phyloP scores from a whole-genome alignment of 2,329 filamentous ascomycete genomes.

The Calonectria multiphialidica region DNA sequence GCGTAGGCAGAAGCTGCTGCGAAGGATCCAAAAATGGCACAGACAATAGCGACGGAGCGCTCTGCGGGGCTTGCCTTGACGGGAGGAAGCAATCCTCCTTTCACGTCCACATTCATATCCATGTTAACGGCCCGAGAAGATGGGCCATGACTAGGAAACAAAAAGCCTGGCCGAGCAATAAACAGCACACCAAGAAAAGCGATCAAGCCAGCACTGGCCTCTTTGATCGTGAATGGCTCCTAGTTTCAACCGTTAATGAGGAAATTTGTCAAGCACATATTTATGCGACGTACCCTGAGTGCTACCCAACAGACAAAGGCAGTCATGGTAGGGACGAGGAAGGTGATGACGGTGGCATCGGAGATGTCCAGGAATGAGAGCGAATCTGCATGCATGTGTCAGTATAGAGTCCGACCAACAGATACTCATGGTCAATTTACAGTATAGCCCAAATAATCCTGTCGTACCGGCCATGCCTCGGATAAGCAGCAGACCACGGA shows the following conservation, averaged over 20 bases:
- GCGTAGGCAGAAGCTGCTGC: constrained; percentile 78
- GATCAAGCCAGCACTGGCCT: constrained; percentile 76
- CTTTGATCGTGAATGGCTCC: constrained; percentile 79
- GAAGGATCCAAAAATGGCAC: constrained; percentile 77
- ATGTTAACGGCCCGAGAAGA: background rate
- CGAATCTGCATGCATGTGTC: constrained; percentile 48
- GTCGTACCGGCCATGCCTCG: constrained; percentile 74
- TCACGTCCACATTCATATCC: constrained; percentile 15
- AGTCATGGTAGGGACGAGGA: constrained; percentile 79
- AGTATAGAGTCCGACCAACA: background rate
- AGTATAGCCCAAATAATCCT: constrained; percentile 72
- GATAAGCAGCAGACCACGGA: constrained; percentile 72
- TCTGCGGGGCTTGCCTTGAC: constrained; percentile 65
- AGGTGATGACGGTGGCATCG: constrained; percentile 85
- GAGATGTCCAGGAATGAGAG: constrained; percentile 79
- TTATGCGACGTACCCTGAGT: constrained; percentile 29
- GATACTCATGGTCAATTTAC: constrained; percentile 36
- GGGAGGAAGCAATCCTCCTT: constrained; percentile 43
- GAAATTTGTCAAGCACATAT: rapidly evolving
- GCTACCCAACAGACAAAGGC: constrained; percentile 73
- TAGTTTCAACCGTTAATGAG: constrained; percentile 48
- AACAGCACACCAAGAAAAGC: constrained; percentile 80
- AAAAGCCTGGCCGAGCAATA: constrained; percentile 76
- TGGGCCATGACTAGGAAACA: constrained; percentile 57
- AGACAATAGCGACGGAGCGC: constrained; percentile 72